Percentiles rank a stretch among this genome's conserved stretches.
Conservation (phyloP, 345 rosid genomes). For the Boechera retrofracta region DNA sequence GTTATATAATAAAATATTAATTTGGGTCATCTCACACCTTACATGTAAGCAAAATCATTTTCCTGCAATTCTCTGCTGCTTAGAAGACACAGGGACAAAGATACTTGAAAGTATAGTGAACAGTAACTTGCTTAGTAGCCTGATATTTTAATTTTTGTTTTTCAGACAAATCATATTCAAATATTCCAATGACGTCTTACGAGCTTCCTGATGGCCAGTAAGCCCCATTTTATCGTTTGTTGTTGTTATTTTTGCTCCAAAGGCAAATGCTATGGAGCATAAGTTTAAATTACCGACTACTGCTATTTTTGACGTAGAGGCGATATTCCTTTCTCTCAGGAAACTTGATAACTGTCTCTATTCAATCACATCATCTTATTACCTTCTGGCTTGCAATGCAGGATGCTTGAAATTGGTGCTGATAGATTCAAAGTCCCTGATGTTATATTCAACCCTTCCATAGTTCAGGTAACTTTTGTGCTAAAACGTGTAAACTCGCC, state of each 20-base stretch:
- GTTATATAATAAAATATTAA: background rate
- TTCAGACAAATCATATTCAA: constrained; percentile 80
- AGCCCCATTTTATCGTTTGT: constrained; percentile 41
- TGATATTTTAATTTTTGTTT: constrained; percentile 25
- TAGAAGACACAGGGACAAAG: background rate
- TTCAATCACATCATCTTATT: background rate
- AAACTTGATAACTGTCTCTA: background rate
- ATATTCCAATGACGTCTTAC: constrained; percentile 90
- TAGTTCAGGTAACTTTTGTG: constrained; percentile 60
- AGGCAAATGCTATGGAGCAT: background rate
- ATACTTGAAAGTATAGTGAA: background rate
- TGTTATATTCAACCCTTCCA: constrained; percentile 80
- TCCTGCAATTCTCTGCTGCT: background rate
- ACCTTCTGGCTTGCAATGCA: constrained; percentile 41
- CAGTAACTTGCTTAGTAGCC: constrained; percentile 18
- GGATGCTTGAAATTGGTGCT: constrained; percentile 93
- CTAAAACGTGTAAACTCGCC: background rate
- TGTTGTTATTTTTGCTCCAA: background rate
- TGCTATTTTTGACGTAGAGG: background rate
- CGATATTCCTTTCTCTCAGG: background rate
- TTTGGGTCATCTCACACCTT: background rate
- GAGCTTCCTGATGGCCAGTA: constrained; percentile 99
- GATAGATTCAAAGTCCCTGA: constrained; percentile 94
- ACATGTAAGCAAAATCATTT: background rate
- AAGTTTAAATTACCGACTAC: background rate